Conservation (phyloP, 495 filamentous ascomycete species). For the Aspergillus mulundensis region DNA sequence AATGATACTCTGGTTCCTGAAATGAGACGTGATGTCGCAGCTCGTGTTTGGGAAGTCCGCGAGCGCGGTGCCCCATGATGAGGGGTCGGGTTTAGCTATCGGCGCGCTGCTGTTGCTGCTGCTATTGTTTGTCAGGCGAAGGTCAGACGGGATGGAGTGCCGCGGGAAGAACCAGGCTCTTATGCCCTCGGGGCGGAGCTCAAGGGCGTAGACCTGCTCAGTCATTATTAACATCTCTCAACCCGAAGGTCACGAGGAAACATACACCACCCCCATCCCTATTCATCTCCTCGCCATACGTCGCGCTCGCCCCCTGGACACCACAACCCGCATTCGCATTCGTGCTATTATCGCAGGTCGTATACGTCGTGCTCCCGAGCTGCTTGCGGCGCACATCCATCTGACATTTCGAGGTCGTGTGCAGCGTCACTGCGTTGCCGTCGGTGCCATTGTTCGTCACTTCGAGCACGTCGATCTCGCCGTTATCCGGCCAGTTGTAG, state of each 20-base stretch:
- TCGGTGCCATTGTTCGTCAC: slow-evolving; percentile 39
- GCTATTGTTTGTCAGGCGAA: slow-evolving; percentile 17
- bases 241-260: not conserved
- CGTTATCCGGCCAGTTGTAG: slow-evolving; percentile 53
- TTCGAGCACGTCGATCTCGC: slow-evolving; percentile 50
- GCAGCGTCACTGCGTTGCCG: slow-evolving; percentile 45
- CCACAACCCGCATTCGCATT: slow-evolving; percentile 43
- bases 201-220: slow-evolving; percentile 45
- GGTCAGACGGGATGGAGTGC: slow-evolving; percentile 34
- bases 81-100: slow-evolving; percentile 35
- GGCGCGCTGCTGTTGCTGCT: not conserved
- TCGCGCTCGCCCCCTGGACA: slow-evolving; percentile 31
- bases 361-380: slow-evolving; percentile 25
- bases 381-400: slow-evolving; percentile 47
- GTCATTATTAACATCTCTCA: not conserved
- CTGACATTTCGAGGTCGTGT: slow-evolving; percentile 39
- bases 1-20: slow-evolving; percentile 50
- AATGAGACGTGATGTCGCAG: slow-evolving; percentile 45
- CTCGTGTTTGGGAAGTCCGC: slow-evolving; percentile 51
- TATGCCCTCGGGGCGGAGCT: slow-evolving; percentile 43
- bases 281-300: slow-evolving; percentile 43
- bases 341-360: slow-evolving; percentile 34
- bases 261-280: slow-evolving; percentile 44
- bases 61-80: slow-evolving; percentile 41
- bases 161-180: slow-evolving; percentile 49